Percentiles rank a stretch among this genome's conserved stretches.
Conservation (phyloP, 345 rosid genomes). For the Draba incana region DNA sequence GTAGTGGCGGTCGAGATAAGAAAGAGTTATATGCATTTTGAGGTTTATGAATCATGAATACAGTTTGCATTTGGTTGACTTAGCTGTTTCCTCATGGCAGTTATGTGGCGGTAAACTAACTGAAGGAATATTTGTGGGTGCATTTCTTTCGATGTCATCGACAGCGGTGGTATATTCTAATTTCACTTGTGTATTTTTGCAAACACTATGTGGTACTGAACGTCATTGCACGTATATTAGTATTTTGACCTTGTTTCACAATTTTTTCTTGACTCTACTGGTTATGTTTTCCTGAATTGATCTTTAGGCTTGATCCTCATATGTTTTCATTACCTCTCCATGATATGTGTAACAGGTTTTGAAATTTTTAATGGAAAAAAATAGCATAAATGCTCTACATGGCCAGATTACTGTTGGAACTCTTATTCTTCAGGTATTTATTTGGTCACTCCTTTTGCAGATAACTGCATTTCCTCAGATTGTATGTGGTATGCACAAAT, state of each 20-base stretch:
- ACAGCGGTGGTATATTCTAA: conserved; percentile 80
- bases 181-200: conserved; percentile 23
- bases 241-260: conserved; percentile 20
- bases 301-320: conserved; percentile 15
- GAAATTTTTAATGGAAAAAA: conserved; percentile 88
- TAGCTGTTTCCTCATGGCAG: conserved; percentile 53
- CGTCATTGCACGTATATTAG: conserved; percentile 1
- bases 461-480: conserved; percentile 11
- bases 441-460: conserved; percentile 5
- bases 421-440: conserved; percentile 81
- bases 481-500: conserved; percentile 18
- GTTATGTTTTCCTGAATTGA: conserved; percentile 21
- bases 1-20: not conserved
- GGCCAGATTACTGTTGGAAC: conserved; percentile 93
- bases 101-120: conserved; percentile 89
- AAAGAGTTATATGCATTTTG: conserved; percentile 2
- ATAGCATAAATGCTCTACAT: conserved; percentile 73
- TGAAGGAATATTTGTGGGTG: conserved; percentile 91
- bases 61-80: conserved; percentile 30
- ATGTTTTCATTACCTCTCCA: conserved; percentile 16
- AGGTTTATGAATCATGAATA: conserved; percentile 13
- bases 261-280: conserved; percentile 10
- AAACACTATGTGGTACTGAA: conserved; percentile 13
- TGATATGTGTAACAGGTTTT: conserved; percentile 58
- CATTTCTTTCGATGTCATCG: conserved; percentile 90